Evolutionary conservation across 768 basidiomycete species (phyloP).

Genomic region (Pulveroboletus sp.): DNA sequence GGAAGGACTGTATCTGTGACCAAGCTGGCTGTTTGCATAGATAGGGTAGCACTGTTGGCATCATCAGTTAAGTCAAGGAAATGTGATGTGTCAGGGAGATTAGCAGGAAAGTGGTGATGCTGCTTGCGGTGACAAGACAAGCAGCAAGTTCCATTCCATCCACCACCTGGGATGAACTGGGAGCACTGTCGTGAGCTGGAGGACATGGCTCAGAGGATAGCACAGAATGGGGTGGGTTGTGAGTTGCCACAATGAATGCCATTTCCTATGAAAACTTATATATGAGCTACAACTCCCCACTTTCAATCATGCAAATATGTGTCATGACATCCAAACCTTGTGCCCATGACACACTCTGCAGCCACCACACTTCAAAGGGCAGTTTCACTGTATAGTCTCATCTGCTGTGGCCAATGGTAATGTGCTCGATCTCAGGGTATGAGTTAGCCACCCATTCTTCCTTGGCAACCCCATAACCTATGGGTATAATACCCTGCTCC

Average conservation of each 20-base stretch:
- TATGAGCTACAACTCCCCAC: constrained; percentile 3
- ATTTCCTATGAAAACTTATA: background rate
- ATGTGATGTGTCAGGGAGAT: background rate
- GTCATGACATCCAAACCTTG: constrained; percentile 11
- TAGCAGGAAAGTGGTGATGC: background rate
- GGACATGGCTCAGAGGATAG: background rate
- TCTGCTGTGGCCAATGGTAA: background rate
- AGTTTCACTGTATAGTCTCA: background rate
- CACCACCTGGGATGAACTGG: background rate
- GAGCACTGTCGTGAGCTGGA: background rate
- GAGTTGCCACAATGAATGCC: background rate
- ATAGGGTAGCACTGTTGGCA: too few species aligned
- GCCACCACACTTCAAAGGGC: constrained; percentile 5
- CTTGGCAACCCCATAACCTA: constrained; percentile 6
- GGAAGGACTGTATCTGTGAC: too few species aligned
- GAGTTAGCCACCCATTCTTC: background rate
- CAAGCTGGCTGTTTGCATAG: too few species aligned
- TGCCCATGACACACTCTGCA: background rate
- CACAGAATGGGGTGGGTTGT: background rate
- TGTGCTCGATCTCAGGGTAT: constrained; percentile 6
- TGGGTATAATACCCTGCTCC: constrained; percentile 1
- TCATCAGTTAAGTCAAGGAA: too few species aligned
- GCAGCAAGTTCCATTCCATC: background rate
- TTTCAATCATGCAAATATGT: constrained; percentile 1
- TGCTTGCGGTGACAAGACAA: background rate